Evolutionary conservation across 2,329 filamentous ascomycete genomes (phyloP).

Genomic region (Davidsoniella virescens): DNA sequence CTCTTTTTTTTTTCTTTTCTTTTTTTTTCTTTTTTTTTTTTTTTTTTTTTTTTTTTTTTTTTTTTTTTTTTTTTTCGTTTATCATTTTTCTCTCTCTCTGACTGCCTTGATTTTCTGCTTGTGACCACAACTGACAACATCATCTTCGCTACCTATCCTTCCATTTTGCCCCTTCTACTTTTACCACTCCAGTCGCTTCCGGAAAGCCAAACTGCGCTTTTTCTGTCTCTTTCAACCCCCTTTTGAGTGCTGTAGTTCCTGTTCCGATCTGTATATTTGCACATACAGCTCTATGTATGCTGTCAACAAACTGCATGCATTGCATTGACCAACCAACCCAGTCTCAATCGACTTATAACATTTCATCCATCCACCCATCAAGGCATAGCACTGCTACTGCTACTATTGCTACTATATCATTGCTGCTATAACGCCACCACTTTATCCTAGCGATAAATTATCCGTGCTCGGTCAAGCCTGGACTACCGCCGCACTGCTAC

Average conservation of each 20-base stretch:
- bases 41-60: neutral
- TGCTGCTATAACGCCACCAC: neutral
- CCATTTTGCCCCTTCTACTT: neutral
- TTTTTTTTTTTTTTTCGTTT: neutral
- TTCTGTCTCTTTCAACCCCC: neutral
- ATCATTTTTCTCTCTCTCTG: neutral
- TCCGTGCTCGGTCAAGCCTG: too few species aligned
- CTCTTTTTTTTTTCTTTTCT: neutral
- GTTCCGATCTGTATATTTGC: too few species aligned
- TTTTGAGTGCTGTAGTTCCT: too few species aligned
- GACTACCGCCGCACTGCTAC: too few species aligned
- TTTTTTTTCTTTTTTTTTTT: neutral
- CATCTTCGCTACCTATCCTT: neutral
- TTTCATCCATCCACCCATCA: too few species aligned
- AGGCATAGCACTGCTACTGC: neutral
- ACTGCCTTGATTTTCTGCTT: neutral
- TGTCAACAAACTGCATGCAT: neutral
- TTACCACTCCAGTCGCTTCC: neutral
- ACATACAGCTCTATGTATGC: neutral
- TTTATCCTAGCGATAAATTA: too few species aligned
- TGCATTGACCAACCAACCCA: too few species aligned
- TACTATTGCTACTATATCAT: neutral
- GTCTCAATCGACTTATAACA: too few species aligned
- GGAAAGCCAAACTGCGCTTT: neutral
- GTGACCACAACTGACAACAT: neutral